Evolutionary conservation across 2,329 filamentous ascomycete species (phyloP).

Genomic region (Alternaria triticina): DNA sequence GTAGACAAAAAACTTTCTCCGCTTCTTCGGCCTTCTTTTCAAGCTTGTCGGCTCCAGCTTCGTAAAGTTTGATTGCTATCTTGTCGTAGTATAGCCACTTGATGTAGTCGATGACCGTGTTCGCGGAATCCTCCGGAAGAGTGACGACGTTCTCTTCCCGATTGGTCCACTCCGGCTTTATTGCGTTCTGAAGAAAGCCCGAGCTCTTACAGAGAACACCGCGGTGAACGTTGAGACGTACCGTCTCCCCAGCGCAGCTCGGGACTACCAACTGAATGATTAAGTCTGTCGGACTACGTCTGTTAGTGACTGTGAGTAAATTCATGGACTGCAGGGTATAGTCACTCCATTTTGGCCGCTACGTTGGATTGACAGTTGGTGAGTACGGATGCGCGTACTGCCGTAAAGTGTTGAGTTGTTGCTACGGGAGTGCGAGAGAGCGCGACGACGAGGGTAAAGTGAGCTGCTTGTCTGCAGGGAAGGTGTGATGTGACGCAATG

Average conservation of each 20-base stretch:
- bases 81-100: neutral
- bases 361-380: too few relatives aligned
- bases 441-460: too few relatives aligned
- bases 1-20: neutral
- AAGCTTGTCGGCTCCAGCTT: neutral
- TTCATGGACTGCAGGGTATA: too few relatives aligned
- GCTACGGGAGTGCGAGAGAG: too few relatives aligned
- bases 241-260: accelerated
- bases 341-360: too few relatives aligned
- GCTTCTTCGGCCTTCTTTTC: neutral
- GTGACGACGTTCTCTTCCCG: neutral
- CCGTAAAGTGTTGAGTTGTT: too few relatives aligned
- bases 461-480: too few relatives aligned
- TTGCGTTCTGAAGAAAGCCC: accelerated
- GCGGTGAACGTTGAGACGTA: neutral
- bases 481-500: too few relatives aligned
- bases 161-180: neutral
- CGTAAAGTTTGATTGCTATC: neutral
- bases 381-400: too few relatives aligned
- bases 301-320: too few relatives aligned
- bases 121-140: neutral
- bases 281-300: neutral
- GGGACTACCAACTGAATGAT: neutral
- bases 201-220: neutral
- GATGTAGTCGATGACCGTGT: neutral